A percentile compares a stretch with the other conserved stretches of the same genome.
Evolutionary conservation across 2,329 filamentous ascomycete species (phyloP).

Genomic region (Talaromyces sp.): DNA sequence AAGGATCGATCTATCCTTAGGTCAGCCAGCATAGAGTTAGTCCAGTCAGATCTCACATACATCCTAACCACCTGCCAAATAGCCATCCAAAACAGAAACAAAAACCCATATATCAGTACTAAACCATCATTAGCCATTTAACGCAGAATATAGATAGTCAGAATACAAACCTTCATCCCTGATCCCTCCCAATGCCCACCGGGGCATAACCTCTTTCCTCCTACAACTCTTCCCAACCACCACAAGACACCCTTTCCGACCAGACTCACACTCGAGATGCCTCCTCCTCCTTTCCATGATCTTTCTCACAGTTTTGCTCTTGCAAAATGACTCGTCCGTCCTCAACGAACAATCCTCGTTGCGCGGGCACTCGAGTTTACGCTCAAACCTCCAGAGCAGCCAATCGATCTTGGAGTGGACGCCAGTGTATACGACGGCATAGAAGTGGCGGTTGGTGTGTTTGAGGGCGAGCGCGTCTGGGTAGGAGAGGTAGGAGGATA

Average conservation of each 20-base stretch:
- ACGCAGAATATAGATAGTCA: no score
- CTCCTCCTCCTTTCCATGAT: conserved; percentile 43
- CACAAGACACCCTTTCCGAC: conserved; percentile 35
- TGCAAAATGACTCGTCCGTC: conserved; percentile 43
- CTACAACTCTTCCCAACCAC: conserved; percentile 35
- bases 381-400: conserved; percentile 61
- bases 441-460: conserved; percentile 63
- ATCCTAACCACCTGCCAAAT: conserved; percentile 3
- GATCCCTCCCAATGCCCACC: conserved; percentile 28
- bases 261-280: conserved; percentile 38
- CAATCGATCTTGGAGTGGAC: conserved; percentile 65
- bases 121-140: conserved; percentile 8
- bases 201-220: conserved; percentile 27
- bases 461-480: conserved; percentile 69
- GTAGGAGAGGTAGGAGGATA: conserved; percentile 60
- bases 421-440: conserved; percentile 62
- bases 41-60: neutral
- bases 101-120: conserved; percentile 17
- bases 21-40: neutral
- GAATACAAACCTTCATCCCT: conserved; percentile 29
- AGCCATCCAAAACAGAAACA: conserved; percentile 5
- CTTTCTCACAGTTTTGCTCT: conserved; percentile 30
- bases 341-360: conserved; percentile 46
- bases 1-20: neutral
- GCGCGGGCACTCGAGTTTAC: conserved; percentile 62